Base-by-base conservation (phyloP, 2,329 filamentous ascomycete genomes). In the Ceratocystis diversiconidia region DNA sequence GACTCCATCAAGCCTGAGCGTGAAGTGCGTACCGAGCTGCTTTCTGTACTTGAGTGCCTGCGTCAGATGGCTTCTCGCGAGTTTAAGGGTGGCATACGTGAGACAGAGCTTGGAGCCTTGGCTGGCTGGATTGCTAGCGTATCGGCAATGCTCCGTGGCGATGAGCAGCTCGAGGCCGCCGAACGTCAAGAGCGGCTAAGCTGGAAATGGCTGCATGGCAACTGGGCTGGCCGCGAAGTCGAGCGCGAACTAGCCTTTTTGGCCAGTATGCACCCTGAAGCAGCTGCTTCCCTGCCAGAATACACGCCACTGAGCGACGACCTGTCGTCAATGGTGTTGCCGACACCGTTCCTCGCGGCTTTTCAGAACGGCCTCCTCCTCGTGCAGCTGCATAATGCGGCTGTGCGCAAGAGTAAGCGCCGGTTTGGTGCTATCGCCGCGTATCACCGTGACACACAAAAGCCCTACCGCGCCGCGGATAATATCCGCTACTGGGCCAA, bases 401-500 rank as follows among this genome's bases (percentile, higher is more conserved):
- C 90, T 0, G 89, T 99, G 41, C 85, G 85, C 72, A 89, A 89
- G 73, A 96, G 92, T 25, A 86, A 87, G 72, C 83, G 90, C 36
- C 89, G 88, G 6, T 97, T 97, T 73, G 91, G 92, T 63, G 84
- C 89, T 69, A 96, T 99, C 72, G 90, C 90, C 66, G 82, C 83
- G 8, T 96, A 88, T 74, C 94, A 97, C 74, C 86, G 85, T n/a
- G 91, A 99, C 74, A 92, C 94, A 8, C 86, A 85, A 68, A 97
- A 97, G 76, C 94, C 94, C 0, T 99, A 99, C 74, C 87, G 94
- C 61, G 87, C 87, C 69, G 90, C 92, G 2, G 94, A 99, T 71
- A 99, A 99, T 74, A 80, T 99, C 68, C 85, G 91, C 50, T 99
- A 88, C 79, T 99, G 94, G 92, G 83, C 89, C 75, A 99, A 99